A percentile compares a stretch with the other conserved stretches of the same genome.
Evolutionary conservation across 305 asterid species (phyloP).

Genomic region (Ilex paraguariensis): DNA sequence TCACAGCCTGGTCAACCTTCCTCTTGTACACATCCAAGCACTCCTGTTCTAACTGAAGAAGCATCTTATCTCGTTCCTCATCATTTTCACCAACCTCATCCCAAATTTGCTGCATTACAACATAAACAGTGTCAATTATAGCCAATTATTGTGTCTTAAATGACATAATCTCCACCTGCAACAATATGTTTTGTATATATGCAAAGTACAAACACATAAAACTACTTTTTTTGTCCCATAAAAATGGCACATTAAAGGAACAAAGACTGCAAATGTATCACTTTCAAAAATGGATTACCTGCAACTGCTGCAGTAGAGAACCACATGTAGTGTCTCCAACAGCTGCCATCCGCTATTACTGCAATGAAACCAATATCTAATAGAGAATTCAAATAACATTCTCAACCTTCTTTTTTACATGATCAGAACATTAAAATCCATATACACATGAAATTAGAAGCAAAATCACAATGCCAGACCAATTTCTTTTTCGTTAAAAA

Average conservation of each 20-base stretch:
- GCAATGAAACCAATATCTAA: background rate
- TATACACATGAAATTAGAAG: too few relatives aligned
- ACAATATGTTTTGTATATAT: background rate
- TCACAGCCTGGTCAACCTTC: slow-evolving; percentile 87
- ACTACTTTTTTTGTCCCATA: too few relatives aligned
- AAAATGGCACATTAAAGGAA: background rate
- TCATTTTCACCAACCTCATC: slow-evolving; percentile 98
- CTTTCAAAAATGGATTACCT: slow-evolving; percentile 37
- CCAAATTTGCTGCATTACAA: slow-evolving; percentile 79
- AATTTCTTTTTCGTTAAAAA: too few relatives aligned
- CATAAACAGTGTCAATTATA: slow-evolving; percentile 10
- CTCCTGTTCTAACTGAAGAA: slow-evolving; percentile 94
- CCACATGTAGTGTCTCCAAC: slow-evolving; percentile 69
- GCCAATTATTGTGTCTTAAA: background rate
- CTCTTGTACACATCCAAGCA: slow-evolving; percentile 95
- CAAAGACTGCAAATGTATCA: background rate
- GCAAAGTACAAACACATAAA: background rate
- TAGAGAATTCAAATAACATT: too few relatives aligned
- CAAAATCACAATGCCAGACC: too few relatives aligned
- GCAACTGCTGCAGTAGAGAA: slow-evolving; percentile 77
- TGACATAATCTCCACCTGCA: background rate
- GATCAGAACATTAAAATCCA: too few relatives aligned
- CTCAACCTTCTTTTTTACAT: too few relatives aligned
- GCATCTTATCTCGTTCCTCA: slow-evolving; percentile 84
- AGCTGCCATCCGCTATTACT: slow-evolving; percentile 56